These are phyloP conservation scores for Apiospora kogelbergensis DNA, from an alignment of 2,329 filamentous ascomycete species.

Conservation along the genomic window DNA sequence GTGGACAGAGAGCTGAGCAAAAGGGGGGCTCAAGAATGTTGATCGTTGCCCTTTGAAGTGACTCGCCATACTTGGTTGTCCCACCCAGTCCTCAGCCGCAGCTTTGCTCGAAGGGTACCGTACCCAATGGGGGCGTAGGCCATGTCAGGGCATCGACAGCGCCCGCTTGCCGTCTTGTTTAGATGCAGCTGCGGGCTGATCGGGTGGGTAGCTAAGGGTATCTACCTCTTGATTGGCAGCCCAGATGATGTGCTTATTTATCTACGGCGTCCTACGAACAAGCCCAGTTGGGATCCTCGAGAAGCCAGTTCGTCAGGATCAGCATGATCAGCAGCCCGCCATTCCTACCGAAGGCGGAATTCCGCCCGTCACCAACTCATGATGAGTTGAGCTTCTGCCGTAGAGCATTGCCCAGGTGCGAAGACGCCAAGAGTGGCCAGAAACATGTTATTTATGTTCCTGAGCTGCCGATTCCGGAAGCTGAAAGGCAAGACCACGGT, in stretches of 20 bases:
- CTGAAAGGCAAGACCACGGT: neutral
- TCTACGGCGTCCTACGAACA: neutral
- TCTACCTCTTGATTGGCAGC: neutral
- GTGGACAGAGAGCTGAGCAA: neutral
- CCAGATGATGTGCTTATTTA: neutral
- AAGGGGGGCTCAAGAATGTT: neutral
- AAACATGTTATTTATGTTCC: neutral
- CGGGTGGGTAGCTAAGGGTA: neutral
- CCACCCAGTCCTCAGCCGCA: slow-evolving; percentile 8
- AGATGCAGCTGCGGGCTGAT: neutral
- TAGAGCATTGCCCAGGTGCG: neutral
- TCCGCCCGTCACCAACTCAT: neutral
- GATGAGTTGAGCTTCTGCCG: neutral
- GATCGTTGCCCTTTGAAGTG: neutral
- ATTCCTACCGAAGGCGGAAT: neutral
- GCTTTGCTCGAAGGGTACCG: neutral
- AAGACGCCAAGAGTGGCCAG: neutral
- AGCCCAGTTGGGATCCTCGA: neutral
- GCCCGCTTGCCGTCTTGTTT: neutral
- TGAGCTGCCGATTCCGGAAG: neutral
- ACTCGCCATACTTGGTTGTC: neutral
- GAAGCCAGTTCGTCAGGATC: neutral
- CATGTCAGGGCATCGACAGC: neutral
- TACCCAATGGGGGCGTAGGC: neutral
- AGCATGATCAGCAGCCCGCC: neutral